Conservation (phyloP, 495 filamentous ascomycete species). For the Tuber calosporum region DNA sequence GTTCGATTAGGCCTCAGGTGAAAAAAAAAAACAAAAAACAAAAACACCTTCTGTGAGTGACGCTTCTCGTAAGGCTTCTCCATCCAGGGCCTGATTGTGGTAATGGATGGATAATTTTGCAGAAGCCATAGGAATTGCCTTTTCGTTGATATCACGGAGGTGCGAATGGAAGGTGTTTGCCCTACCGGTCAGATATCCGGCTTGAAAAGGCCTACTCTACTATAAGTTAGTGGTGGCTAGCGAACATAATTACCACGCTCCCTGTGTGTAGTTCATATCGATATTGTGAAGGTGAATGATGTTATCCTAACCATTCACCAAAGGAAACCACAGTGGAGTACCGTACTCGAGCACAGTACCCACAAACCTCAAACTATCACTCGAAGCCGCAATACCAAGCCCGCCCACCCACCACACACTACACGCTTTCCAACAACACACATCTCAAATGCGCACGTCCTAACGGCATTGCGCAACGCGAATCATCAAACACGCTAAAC, state of each 20-base stretch:
- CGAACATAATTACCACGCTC: neutral
- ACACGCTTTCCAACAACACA: neutral
- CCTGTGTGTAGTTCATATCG: neutral
- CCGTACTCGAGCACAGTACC: no score
- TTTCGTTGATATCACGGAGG: neutral
- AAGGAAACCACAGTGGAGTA: neutral
- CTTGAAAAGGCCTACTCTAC: neutral
- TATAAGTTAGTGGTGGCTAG: neutral
- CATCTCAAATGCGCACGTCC: neutral
- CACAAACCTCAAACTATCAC: neutral
- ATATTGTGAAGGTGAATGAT: no score
- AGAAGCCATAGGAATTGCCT: neutral
- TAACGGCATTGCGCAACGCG: conserved; percentile 3
- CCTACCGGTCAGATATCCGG: neutral
- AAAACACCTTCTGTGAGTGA: neutral
- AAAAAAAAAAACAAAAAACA: no score
- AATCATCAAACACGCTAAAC: neutral
- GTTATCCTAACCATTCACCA: neutral
- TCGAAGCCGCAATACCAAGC: neutral
- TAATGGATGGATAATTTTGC: neutral
- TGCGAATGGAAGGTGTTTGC: neutral
- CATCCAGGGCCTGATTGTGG: neutral
- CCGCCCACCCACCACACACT: neutral
- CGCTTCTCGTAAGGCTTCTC: neutral
- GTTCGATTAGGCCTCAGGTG: neutral